phyloP scores from a whole-genome alignment of 2,329 filamentous ascomycete genomes.

The Ophiocordyceps camponoti-floridani region DNA sequence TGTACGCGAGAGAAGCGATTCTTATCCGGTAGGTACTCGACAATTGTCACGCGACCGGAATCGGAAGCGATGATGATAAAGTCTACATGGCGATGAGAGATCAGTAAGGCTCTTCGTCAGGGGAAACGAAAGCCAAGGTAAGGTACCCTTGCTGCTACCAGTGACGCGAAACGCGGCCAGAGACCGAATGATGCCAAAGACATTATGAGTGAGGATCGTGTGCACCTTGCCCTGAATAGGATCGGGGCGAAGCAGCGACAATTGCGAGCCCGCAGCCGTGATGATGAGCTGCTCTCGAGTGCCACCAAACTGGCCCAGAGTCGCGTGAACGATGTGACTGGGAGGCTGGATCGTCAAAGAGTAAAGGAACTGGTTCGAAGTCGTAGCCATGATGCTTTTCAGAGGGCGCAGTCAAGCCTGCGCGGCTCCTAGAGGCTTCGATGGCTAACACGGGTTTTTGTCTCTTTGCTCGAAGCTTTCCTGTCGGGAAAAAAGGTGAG shows the following conservation, averaged over 20 bases:
- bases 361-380: slow-evolving; percentile 97
- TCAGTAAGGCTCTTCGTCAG: slow-evolving; percentile 7
- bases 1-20: slow-evolving; percentile 83
- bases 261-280: slow-evolving; percentile 75
- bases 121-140: slow-evolving; percentile 23
- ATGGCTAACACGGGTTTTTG: not conserved
- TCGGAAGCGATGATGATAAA: slow-evolving; percentile 92
- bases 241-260: slow-evolving; percentile 76
- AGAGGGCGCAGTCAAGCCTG: slow-evolving; percentile 31
- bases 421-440: slow-evolving; percentile 13
- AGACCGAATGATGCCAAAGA: slow-evolving; percentile 87
- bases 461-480: not conserved
- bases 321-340: slow-evolving; percentile 74
- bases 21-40: slow-evolving; percentile 76
- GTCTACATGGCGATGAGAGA: slow-evolving; percentile 36
- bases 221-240: slow-evolving; percentile 71
- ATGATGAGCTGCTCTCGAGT: slow-evolving; percentile 97
- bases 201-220: slow-evolving; percentile 75
- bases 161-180: slow-evolving; percentile 82
- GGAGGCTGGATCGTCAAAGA: slow-evolving; percentile 89
- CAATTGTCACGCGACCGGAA: slow-evolving; percentile 82
- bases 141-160: slow-evolving; percentile 89
- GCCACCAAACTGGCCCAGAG: slow-evolving; percentile 87
- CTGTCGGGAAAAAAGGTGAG: too few relatives aligned
- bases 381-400: slow-evolving; percentile 67